Evolutionary conservation across 2,329 filamentous ascomycete genomes (phyloP).

Genomic region (Dothistroma septosporum): DNA sequence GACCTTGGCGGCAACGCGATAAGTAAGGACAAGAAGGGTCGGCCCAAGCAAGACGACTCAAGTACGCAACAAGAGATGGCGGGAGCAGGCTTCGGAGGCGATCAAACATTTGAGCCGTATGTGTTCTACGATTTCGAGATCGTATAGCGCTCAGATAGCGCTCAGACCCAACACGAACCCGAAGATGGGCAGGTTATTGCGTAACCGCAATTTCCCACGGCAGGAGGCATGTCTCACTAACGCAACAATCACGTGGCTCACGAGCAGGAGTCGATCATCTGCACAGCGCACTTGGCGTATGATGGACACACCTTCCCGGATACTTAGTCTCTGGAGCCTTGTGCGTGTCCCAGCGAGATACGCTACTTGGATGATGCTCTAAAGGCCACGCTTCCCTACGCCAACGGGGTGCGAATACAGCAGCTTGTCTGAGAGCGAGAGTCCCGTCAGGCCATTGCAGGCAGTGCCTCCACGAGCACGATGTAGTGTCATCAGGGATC

Average conservation of each 20-base stretch:
- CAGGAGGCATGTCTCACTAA: not conserved
- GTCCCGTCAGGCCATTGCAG: not conserved
- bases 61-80: conserved; percentile 77
- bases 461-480: not conserved
- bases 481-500: not conserved
- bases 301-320: not conserved
- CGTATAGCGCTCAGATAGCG: conserved; percentile 40
- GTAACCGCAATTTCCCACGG: not conserved
- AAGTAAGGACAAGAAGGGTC: conserved; percentile 86
- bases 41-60: conserved; percentile 84
- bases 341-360: not conserved
- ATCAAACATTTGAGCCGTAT: conserved; percentile 86
- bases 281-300: not conserved
- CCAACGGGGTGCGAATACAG: not conserved
- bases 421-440: not conserved
- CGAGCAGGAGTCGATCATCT: not conserved
- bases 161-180: not conserved
- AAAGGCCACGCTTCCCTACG: not conserved
- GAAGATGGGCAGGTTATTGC: not conserved
- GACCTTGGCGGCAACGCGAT: conserved; percentile 95
- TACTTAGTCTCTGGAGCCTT: not conserved
- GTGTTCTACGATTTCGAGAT: conserved; percentile 97
- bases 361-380: not conserved
- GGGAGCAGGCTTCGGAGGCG: conserved; percentile 64
- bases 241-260: not conserved